A percentile compares a stretch with the other conserved stretches of the same genome.
These are phyloP conservation scores for Fraxinus quadrangulata DNA, from an alignment of 257 asterid species.

Conservation along the genomic window DNA sequence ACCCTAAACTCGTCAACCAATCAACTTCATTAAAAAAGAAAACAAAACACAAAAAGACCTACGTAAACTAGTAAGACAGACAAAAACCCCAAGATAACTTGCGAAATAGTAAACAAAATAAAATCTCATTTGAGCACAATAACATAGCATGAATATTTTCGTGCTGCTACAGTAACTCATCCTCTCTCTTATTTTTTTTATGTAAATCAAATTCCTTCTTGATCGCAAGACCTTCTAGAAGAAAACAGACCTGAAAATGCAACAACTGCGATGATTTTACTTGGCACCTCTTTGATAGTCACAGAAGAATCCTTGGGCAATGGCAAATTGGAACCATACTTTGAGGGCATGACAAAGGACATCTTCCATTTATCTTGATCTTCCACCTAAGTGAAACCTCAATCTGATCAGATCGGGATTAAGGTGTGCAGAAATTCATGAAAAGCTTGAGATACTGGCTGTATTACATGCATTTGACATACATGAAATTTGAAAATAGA, in stretches of 20 bases:
- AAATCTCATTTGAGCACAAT: not conserved
- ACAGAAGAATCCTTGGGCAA: slow-evolving; percentile 73
- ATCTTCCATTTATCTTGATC: slow-evolving; percentile 66
- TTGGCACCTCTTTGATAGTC: slow-evolving; percentile 66
- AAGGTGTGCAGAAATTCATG: slow-evolving; percentile 13
- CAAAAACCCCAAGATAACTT: not conserved
- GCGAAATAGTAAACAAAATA: not conserved
- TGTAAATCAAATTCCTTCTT: not conserved
- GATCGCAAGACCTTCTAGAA: not conserved
- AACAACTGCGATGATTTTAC: slow-evolving; percentile 62
- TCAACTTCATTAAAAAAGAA: not conserved
- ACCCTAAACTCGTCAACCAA: not conserved
- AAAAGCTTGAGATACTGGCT: not conserved
- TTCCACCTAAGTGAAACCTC: slow-evolving; percentile 43
- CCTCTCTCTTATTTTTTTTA: no score
- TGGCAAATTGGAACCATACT: slow-evolving; percentile 77
- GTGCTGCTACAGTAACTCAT: not conserved
- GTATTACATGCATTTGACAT: not conserved
- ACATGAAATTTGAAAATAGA: not conserved
- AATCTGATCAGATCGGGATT: slow-evolving; percentile 16
- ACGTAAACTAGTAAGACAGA: not conserved
- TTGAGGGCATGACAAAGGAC: slow-evolving; percentile 90
- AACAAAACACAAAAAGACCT: not conserved
- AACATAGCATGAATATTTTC: not conserved
- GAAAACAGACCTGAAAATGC: slow-evolving; percentile 73